A percentile compares a stretch with the other conserved stretches of the same genome.
Evolutionary conservation across 2,329 filamentous ascomycete species (phyloP).

Genomic region (Fusarium compactum): DNA sequence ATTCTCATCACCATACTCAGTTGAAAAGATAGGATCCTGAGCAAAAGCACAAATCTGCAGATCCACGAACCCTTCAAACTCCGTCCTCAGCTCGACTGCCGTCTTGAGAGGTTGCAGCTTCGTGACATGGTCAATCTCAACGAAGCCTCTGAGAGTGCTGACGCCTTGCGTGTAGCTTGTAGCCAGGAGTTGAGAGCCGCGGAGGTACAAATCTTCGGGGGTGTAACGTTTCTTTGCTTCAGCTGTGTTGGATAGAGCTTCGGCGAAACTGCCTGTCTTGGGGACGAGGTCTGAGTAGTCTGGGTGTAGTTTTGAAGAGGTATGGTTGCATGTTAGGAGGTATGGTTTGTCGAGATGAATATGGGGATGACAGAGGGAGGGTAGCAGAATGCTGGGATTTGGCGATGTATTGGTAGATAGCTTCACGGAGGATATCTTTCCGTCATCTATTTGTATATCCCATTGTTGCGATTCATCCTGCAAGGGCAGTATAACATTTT

Average conservation of each 20-base stretch:
- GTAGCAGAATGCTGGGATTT: conserved; percentile 6
- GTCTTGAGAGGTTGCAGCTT: background rate
- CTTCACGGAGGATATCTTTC: conserved; percentile 13
- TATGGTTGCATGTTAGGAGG: conserved; percentile 8
- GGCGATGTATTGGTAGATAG: background rate
- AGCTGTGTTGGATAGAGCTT: conserved; percentile 13
- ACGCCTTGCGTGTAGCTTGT: conserved; percentile 15
- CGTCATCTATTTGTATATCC: background rate
- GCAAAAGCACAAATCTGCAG: conserved; percentile 21
- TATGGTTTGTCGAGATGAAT: conserved; percentile 26
- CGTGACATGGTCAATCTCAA: conserved; percentile 19
- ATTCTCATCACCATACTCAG: background rate
- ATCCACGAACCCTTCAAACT: background rate
- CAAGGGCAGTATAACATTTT: background rate
- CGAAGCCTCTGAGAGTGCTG: background rate
- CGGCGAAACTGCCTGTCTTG: background rate
- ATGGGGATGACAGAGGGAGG: conserved; percentile 23
- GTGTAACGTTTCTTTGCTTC: conserved; percentile 30
- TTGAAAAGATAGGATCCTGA: conserved; percentile 23
- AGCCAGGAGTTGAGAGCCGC: conserved; percentile 14
- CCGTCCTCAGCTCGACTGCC: background rate
- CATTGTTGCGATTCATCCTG: background rate
- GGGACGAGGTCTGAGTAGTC: conserved; percentile 14
- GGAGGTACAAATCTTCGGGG: conserved; percentile 12
- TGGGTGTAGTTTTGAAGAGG: background rate